A percentile compares a stretch with the other conserved stretches of the same genome.
phyloP scores from a whole-genome alignment of 345 rosid genomes.

The Iberis pinnata region DNA sequence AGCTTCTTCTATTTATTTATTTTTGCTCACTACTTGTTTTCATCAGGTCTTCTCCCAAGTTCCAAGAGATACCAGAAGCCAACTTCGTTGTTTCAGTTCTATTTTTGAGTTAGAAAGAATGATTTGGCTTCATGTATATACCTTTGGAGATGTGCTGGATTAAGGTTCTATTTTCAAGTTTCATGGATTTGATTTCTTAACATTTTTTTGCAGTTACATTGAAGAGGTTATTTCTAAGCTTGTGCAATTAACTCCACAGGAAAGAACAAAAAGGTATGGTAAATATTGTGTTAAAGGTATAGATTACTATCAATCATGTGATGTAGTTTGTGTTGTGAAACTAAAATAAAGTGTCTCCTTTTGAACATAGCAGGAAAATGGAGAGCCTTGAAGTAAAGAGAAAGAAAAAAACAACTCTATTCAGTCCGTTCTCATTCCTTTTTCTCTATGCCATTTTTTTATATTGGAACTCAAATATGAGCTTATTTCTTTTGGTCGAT shows the following conservation, averaged over 20 bases:
- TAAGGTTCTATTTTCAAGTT: background rate
- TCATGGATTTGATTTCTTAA: no score
- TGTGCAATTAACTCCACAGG: conserved; percentile 72
- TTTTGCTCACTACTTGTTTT: no score
- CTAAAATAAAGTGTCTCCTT: conserved; percentile 2
- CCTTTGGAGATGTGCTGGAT: background rate
- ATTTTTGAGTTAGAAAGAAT: no score
- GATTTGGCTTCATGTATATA: no score
- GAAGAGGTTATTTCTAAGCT: conserved; percentile 74
- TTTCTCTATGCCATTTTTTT: background rate
- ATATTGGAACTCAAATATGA: background rate
- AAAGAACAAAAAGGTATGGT: conserved; percentile 77
- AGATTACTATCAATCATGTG: conserved; percentile 1
- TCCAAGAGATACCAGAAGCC: no score
- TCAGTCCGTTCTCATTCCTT: conserved; percentile 10
- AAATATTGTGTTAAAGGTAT: conserved; percentile 17
- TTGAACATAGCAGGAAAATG: conserved; percentile 53
- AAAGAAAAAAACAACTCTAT: no score
- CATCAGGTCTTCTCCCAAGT: no score
- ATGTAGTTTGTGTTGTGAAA: conserved; percentile 13
- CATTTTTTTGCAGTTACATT: conserved; percentile 43
- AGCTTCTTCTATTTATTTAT: no score
- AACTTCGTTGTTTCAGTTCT: no score
- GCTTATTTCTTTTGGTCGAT: conserved; percentile 26
- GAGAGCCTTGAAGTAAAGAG: conserved; percentile 88